Base-by-base conservation (phyloP, 23 red algal genomes). In the Gracilaria gracilis region DNA sequence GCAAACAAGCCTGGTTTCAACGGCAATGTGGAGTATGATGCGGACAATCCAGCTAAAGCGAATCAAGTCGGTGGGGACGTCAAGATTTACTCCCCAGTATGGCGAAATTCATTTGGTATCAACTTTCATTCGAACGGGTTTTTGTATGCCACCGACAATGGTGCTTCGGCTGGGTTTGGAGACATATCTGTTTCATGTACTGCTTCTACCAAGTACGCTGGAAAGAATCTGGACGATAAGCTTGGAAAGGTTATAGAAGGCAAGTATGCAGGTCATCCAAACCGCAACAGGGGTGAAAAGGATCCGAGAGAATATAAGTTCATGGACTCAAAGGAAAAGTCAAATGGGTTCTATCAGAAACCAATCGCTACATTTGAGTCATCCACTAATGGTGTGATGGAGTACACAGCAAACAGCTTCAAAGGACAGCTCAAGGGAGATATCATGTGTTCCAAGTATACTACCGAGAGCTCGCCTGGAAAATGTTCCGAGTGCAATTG, bases 271-370 rank as follows among this genome's bases (percentile, higher is more conserved):
- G 90, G 90, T 12, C 90, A 93, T 42, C 90, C 90, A 1, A 93
- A 93, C 61, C 77, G 90, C 38, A 93, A 93, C 65, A 53, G 90
- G 34, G n/a, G n/a, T n/a, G n/a, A n/a, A n/a, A n/a, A n/a, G n/a
- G n/a, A n/a, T n/a, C n/a, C n/a, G n/a, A n/a, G n/a, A n/a, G n/a
- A n/a, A n/a, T n/a, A n/a, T n/a, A n/a, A n/a, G n/a, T n/a, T n/a
- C n/a, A n/a, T n/a, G n/a, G n/a, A n/a, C n/a, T n/a, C n/a, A n/a
- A 85, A 83, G 37, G 57, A 85, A 25, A 71, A 77, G 39, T 39
- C 67, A 40, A 71, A 47, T 69, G 79, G 66, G 6, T 57, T 35
- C 19, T 59, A 77, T 64, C 66, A 40, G 15, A 32, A 21, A 13
- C 75, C 77, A 8, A 83, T 47, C 59, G 51, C 59, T 11, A 81